Percentiles rank a stretch among this genome's conserved stretches.
phyloP scores from a whole-genome alignment of 306 rosid species.

The Malus sieversii region DNA sequence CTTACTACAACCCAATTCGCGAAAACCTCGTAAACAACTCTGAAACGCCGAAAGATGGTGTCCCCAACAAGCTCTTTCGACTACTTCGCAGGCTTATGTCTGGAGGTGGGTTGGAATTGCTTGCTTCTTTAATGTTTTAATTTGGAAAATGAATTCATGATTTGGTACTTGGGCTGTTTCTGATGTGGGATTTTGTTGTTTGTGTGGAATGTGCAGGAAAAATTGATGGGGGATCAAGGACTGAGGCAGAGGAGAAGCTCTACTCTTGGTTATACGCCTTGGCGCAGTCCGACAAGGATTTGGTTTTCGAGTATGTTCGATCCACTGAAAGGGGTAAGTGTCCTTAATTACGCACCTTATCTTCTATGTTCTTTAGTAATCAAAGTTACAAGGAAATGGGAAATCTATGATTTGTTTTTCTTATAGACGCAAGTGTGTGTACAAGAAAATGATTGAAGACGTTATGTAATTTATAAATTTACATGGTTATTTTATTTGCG shows the following conservation, averaged over 20 bases:
- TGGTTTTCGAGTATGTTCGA: conserved; percentile 70
- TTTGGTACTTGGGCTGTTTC: neutral
- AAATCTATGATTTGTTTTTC: neutral
- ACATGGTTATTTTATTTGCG: neutral
- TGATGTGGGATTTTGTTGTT: conserved; percentile 16
- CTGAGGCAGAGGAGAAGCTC: conserved; percentile 66
- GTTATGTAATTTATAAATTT: neutral
- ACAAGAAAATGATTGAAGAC: neutral
- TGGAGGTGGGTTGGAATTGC: conserved; percentile 22
- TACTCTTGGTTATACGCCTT: conserved; percentile 66
- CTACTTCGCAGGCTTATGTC: conserved; percentile 28
- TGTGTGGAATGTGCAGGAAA: conserved; percentile 35
- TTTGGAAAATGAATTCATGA: neutral
- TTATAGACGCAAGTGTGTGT: neutral
- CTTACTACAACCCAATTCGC: conserved; percentile 25
- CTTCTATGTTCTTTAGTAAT: neutral
- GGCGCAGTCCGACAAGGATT: conserved; percentile 54
- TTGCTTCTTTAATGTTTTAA: neutral
- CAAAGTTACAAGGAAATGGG: neutral
- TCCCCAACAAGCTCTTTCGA: conserved; percentile 1
- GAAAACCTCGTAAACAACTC: conserved; percentile 37
- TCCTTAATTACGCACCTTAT: neutral
- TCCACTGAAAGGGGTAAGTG: conserved; percentile 77
- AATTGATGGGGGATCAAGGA: conserved; percentile 55
- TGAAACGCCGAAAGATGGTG: conserved; percentile 12